These are phyloP conservation scores for Solanum dulcamara DNA, from an alignment of 257 asterid genomes.

Conservation along the genomic window DNA sequence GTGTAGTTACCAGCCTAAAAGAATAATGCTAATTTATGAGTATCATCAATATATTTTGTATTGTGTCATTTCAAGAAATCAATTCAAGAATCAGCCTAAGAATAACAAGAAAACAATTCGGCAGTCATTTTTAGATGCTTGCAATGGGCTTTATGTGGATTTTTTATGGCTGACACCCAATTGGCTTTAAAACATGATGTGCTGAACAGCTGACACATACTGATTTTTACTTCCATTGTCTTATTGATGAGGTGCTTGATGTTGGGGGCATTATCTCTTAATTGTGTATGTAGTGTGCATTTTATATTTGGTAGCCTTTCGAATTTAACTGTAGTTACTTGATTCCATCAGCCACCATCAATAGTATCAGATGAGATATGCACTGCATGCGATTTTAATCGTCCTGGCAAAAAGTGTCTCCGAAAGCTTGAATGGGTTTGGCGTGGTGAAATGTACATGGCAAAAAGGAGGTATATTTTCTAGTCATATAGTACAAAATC, in stretches of 20 bases:
- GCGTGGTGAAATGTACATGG: conserved; percentile 97
- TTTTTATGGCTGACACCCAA: neutral
- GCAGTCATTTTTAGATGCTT: neutral
- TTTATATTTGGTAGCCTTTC: neutral
- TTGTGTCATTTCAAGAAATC: neutral
- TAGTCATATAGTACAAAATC: conserved; percentile 6
- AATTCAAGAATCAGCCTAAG: neutral
- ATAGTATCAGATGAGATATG: conserved; percentile 93
- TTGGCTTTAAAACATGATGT: neutral
- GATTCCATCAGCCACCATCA: conserved; percentile 75
- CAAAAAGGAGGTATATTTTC: conserved; percentile 75
- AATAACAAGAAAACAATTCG: neutral
- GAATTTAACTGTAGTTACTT: conserved; percentile 15
- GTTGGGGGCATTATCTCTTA: neutral
- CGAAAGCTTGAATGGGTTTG: conserved; percentile 99
- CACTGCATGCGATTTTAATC: conserved; percentile 97
- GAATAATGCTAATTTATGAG: neutral
- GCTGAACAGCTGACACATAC: neutral
- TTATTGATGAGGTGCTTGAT: neutral
- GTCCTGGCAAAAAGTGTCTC: conserved; percentile 95
- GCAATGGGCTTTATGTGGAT: neutral
- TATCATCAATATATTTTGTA: neutral
- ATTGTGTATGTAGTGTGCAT: conserved; percentile 4
- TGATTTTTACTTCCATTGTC: neutral
- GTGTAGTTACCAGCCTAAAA: neutral